Evolutionary conservation across 192 early-diverging fungal species (phyloP), one percentile per base, ranked within the genome.

Genomic region (Phycomyces blakesleeanus): DNA sequence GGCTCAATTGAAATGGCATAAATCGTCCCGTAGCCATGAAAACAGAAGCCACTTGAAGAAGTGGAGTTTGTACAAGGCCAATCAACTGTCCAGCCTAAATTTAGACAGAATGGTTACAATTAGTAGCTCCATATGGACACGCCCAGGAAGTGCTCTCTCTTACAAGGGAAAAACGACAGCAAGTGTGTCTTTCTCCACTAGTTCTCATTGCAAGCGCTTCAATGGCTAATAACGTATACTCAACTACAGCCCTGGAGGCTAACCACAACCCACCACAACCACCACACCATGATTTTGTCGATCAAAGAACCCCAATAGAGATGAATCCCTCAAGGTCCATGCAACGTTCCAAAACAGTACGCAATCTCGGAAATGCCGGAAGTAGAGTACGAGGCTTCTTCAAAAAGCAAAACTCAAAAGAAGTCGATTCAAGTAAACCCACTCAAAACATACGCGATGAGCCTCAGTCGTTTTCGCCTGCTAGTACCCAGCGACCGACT

Each of bases 271-370:
- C 44, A 47, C 44, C 44, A 47, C 44, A 47, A 7, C 44, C 44
- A 47, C 44, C 44, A 3, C 44, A 14, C 2, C 44, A 47, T 18
- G 44, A 47, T 18, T 47, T 47, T 11, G 12, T 18, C 5, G 18
- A 18, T 18, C 44, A 6, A 47, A 47, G 18, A 12, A 47, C 11
- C 72, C 60, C 22, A 34, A 25, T 15, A 6, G 26, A 24, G 18
- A 18, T 49, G 0, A 10, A 51, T 15, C 52, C 66, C 16, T 60
- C 66, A 26, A 67, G 59, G 40, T 51, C 66, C 26, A 57, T 69
- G 21, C 67, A 69, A 39, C 57, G 67, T 34, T 69, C 67, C 34
- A 69, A 69, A 16, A 69, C 67, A 49, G 67, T 69, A 26, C 67
- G 60, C 24, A 68, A 61, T 60, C 52, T 68, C n/a, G 58, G 58